Conservation (phyloP, 768 basidiomycete species). For the Pleurotus sapidus region DNA sequence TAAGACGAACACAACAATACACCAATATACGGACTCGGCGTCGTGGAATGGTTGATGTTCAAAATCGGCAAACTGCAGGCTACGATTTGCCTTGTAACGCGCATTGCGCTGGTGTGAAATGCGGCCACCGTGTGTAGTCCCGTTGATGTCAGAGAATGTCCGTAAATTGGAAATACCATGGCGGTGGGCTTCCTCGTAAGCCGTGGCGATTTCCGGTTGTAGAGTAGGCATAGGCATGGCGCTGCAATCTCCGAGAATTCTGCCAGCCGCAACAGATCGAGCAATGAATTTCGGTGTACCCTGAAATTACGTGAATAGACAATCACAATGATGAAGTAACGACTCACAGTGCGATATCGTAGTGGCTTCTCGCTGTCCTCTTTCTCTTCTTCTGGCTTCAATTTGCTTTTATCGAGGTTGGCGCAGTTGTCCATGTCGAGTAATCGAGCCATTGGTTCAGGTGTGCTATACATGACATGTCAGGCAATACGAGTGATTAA, state of each 20-base stretch:
- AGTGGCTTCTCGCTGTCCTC: neutral
- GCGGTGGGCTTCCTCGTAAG: neutral
- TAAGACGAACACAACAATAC: too few species aligned
- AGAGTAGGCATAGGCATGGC: neutral
- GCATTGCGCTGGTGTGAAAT: too few species aligned
- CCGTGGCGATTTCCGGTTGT: neutral
- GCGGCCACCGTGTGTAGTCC: too few species aligned
- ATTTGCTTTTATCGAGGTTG: too few species aligned
- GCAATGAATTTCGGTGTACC: constrained; percentile 4
- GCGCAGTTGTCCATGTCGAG: neutral
- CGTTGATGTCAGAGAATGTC: too few species aligned
- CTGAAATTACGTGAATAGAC: neutral
- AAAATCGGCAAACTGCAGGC: too few species aligned
- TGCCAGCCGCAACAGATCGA: constrained; percentile 7
- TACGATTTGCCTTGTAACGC: too few species aligned
- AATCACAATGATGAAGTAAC: neutral
- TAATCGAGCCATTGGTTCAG: neutral
- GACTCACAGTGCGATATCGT: neutral
- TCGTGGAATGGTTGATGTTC: too few species aligned
- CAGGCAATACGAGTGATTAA: neutral
- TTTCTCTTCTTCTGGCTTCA: neutral
- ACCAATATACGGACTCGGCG: too few species aligned
- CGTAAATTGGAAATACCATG: too few species aligned
- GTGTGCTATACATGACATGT: neutral
- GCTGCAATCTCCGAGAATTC: neutral